Percentiles rank a stretch among this genome's conserved stretches.
phyloP scores from a whole-genome alignment of 1,284 basidiomycete genomes.

The Tremellales sp. region DNA sequence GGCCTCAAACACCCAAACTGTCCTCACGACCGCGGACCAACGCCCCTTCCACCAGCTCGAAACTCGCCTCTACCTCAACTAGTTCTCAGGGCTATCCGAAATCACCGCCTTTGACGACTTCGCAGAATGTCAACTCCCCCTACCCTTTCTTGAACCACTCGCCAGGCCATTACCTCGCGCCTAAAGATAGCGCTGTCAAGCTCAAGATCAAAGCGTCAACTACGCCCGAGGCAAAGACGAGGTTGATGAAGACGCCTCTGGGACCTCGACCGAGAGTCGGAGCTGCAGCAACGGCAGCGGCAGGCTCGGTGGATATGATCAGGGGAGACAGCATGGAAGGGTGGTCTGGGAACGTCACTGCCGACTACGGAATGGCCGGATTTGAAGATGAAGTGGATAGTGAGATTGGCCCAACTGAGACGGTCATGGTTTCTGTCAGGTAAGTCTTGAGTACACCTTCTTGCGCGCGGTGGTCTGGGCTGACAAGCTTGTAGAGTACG shows the following conservation, averaged over 20 bases:
- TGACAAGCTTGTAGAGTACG: constrained; percentile 59
- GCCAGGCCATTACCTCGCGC: constrained; percentile 11
- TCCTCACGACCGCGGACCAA: constrained; percentile 15
- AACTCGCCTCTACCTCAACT: not conserved
- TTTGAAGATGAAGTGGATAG: constrained; percentile 16
- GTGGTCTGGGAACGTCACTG: not conserved
- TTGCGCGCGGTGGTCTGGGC: not conserved
- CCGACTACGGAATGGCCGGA: not conserved
- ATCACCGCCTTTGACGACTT: constrained; percentile 26
- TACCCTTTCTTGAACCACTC: constrained; percentile 1
- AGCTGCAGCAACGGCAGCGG: too few species aligned
- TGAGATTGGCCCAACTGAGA: constrained; percentile 53
- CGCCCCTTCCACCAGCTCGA: constrained; percentile 5
- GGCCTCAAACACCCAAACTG: constrained; percentile 12
- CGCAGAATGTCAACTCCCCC: constrained; percentile 20
- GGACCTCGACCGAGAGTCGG: constrained; percentile 14
- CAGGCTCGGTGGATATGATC: too few species aligned
- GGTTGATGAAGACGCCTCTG: constrained; percentile 22
- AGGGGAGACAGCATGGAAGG: not conserved
- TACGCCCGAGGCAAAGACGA: constrained; percentile 41
- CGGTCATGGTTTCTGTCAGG: constrained; percentile 83
- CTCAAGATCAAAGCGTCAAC: constrained; percentile 40
- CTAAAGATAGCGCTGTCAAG: constrained; percentile 25
- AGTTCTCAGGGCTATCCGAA: constrained; percentile 12
- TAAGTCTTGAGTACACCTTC: constrained; percentile 49